Evolutionary conservation across 2,329 filamentous ascomycete species (phyloP), one percentile per base, ranked within the genome.

Genomic region (Botryotinia convoluta): DNA sequence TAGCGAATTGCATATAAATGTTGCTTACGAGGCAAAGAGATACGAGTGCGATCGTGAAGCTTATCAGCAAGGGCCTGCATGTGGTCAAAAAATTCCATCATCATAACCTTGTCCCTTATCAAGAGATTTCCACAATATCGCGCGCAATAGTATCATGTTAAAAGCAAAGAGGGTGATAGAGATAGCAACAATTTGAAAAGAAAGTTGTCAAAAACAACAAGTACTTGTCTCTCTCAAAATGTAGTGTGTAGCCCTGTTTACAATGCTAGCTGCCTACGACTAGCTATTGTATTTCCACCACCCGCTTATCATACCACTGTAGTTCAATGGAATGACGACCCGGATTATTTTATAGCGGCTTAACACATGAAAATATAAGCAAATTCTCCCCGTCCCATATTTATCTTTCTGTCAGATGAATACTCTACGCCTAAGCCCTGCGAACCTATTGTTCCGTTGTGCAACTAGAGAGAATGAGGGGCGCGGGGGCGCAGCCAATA

Each of bases 11-110:
- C n/a, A 71, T 32, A 2, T 29, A 32, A 10, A 42, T 60, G 7
- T 48, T 59, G 60, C 71, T 16, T 61, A 72, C 62, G 20, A 48
- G 39, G 20, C 18, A 9, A 5, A n/a, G 48, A 65, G 37, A 72
- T 59, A 37, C 70, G 61, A 39, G 63, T 39, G 22, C 63, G 22
- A 29, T 29, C 6, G 14, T 68, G 29, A 51, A 72, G 51, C 51
- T 67, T 35, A 45, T 72, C 51, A 4, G 42, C 48, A 61, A 72
- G 51, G 62, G 1, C 62, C 63, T 44, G 32, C 54, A 68, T 68
- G 7, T n/a, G 42, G 42, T 69, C 51, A 72, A 72, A 72, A 42
- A 72, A 69, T 72, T 72, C 71, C 71, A 68, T 51, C 39, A 45
- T 72, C 39, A 44, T 68, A 68, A 39, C 45, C 45, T 54, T 39